phyloP scores from a whole-genome alignment of 192 early-diverging fungal genomes.

The Pilobolus umbonatus region DNA sequence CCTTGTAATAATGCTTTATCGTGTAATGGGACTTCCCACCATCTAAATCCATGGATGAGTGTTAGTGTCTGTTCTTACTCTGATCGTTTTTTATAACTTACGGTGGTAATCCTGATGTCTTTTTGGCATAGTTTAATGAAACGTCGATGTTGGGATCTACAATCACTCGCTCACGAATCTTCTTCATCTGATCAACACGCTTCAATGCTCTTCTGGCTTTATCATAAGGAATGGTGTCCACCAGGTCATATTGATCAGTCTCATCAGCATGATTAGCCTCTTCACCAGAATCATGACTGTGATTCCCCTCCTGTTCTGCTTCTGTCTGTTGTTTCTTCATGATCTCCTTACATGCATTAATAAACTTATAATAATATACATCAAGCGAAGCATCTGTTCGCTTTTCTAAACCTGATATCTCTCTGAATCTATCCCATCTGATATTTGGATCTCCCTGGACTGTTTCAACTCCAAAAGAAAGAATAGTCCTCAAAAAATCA shows the following conservation, averaged over 20 bases:
- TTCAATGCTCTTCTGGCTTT: constrained; percentile 67
- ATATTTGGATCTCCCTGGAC: constrained; percentile 33
- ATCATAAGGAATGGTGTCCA: constrained; percentile 61
- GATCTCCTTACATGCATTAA: constrained; percentile 57
- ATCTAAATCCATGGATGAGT: constrained; percentile 35
- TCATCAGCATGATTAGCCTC: constrained; percentile 28
- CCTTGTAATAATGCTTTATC: constrained; percentile 65
- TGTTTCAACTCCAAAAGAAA: constrained; percentile 53
- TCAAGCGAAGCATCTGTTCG: constrained; percentile 70
- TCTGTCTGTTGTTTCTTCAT: constrained; percentile 31
- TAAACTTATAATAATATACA: constrained; percentile 56
- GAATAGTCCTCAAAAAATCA: constrained; percentile 52
- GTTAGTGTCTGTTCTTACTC: background rate
- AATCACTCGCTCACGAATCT: constrained; percentile 59
- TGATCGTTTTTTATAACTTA: too few species aligned
- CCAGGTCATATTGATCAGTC: constrained; percentile 27
- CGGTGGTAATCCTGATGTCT: constrained; percentile 48
- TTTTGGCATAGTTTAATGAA: constrained; percentile 39
- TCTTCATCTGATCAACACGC: constrained; percentile 64
- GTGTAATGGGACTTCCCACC: constrained; percentile 69
- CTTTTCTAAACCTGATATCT: constrained; percentile 55
- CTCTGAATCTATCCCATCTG: constrained; percentile 67
- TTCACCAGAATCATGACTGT: constrained; percentile 34
- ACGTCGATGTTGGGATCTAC: constrained; percentile 48
- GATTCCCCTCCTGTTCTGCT: background rate